Conservation (phyloP, 1,139 yeast genomes). For the Magnusiomyces sp. region DNA sequence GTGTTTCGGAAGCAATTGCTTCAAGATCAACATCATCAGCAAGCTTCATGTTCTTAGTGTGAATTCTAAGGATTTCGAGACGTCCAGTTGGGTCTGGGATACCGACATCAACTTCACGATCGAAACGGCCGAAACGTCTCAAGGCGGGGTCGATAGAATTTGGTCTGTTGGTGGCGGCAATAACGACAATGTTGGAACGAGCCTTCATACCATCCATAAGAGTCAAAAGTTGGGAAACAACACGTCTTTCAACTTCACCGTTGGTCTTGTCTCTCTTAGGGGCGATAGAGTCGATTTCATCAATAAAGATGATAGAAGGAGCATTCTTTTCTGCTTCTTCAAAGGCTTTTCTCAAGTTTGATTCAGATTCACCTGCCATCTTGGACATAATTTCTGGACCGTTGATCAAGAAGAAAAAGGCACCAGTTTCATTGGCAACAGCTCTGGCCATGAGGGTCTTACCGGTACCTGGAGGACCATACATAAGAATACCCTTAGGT, state of each 20-base stretch:
- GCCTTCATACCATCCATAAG: slow-evolving; percentile 99
- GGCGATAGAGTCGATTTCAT: slow-evolving; percentile 97
- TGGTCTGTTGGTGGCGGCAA: slow-evolving; percentile 94
- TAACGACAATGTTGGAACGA: slow-evolving; percentile 91
- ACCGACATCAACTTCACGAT: slow-evolving; percentile 97
- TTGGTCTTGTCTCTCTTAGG: slow-evolving; percentile 99
- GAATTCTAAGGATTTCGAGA: slow-evolving; percentile 86
- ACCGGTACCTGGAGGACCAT: slow-evolving; percentile 99
- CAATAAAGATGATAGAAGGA: slow-evolving; percentile 94
- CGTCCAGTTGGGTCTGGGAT: slow-evolving; percentile 99
- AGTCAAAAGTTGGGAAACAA: slow-evolving; percentile 91
- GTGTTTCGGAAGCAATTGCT: slow-evolving; percentile 83
- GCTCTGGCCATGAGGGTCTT: slow-evolving; percentile 99
- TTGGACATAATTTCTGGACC: slow-evolving; percentile 99
- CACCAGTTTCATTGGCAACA: slow-evolving; percentile 98
- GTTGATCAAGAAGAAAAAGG: slow-evolving; percentile 91
- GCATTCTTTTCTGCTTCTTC: slow-evolving; percentile 99
- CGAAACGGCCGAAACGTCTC: slow-evolving; percentile 97
- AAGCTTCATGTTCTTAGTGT: slow-evolving; percentile 95
- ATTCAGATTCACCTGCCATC: slow-evolving; percentile 99
- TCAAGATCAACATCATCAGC: slow-evolving; percentile 93
- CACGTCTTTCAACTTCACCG: slow-evolving; percentile 98
- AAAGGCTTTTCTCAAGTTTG: slow-evolving; percentile 92
- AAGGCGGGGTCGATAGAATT: slow-evolving; percentile 97
- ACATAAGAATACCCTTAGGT: slow-evolving; percentile 94